phyloP scores from a whole-genome alignment of 164 flowering plant species.

The Brasenia schreberi region DNA sequence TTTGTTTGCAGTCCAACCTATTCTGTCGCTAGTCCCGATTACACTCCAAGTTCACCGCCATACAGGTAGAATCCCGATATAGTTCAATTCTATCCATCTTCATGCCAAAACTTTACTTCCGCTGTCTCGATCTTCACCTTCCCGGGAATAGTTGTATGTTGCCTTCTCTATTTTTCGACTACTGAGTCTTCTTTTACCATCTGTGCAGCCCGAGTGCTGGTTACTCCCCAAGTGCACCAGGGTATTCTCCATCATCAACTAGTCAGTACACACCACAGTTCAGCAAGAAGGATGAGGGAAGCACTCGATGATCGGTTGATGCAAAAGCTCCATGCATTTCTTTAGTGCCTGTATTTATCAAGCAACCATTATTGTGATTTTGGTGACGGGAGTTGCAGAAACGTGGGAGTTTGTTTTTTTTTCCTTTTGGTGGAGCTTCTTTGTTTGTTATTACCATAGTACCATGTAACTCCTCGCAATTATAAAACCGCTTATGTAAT shows the following conservation, averaged over 20 bases:
- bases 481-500: no score
- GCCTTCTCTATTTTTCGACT: not conserved
- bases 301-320: slow-evolving; percentile 7
- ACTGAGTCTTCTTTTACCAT: not conserved
- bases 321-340: not conserved
- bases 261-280: slow-evolving; percentile 73
- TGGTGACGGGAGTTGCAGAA: no score
- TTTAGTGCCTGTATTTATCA: no score
- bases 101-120: not conserved
- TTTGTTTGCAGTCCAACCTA: slow-evolving; percentile 52
- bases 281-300: slow-evolving; percentile 40
- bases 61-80: slow-evolving; percentile 38
- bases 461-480: no score
- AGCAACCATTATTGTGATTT: no score
- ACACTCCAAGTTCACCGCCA: slow-evolving; percentile 88
- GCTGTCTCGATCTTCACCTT: not conserved
- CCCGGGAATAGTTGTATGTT: not conserved
- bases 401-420: no score
- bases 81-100: not conserved
- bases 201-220: slow-evolving; percentile 80
- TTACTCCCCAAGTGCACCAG: slow-evolving; percentile 94
- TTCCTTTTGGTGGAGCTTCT: no score
- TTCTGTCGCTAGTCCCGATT: slow-evolving; percentile 63
- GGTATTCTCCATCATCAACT: slow-evolving; percentile 90
- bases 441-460: no score